Conservation (phyloP, 371 early-diverging fungal genomes). For the Apophysomyces variabilis region DNA sequence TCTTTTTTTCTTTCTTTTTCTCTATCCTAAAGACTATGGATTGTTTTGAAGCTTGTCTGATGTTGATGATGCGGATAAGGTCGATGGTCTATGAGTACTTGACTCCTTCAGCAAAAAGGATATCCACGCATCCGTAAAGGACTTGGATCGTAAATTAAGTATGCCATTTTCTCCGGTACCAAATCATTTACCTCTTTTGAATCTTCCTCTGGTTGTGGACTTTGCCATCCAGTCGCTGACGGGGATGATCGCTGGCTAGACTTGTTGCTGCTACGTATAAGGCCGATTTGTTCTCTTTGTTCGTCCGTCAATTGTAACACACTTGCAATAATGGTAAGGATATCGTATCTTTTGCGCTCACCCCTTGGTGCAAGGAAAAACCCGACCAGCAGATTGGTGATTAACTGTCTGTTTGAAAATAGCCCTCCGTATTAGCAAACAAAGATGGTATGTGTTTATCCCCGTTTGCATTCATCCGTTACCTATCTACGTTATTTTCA, state of each 20-base stretch:
- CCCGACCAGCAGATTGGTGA: constrained; percentile 84
- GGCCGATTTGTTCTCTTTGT: constrained; percentile 85
- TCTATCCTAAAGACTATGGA: not conserved
- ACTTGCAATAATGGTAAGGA: constrained; percentile 85
- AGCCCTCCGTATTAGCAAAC: not conserved
- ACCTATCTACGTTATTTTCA: constrained; percentile 83
- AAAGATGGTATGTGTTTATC: too few relatives aligned
- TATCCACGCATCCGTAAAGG: constrained; percentile 90
- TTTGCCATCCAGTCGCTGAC: constrained; percentile 25
- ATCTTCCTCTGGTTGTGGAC: constrained; percentile 41
- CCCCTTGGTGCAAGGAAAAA: constrained; percentile 86
- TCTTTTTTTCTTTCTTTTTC: not conserved
- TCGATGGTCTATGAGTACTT: constrained; percentile 22
- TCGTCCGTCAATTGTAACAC: constrained; percentile 86
- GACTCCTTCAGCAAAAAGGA: constrained; percentile 80
- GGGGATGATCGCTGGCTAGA: constrained; percentile 19
- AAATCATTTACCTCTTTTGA: constrained; percentile 25
- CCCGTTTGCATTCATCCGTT: not conserved
- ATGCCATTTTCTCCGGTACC: not conserved
- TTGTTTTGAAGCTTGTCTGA: not conserved
- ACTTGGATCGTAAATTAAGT: constrained; percentile 39
- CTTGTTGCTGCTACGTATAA: constrained; percentile 58
- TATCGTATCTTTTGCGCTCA: constrained; percentile 88
- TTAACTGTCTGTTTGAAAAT: constrained; percentile 65
- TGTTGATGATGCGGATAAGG: not conserved